phyloP scores from a whole-genome alignment of 1,284 basidiomycete genomes.

The Cryptococcus wingfieldii region DNA sequence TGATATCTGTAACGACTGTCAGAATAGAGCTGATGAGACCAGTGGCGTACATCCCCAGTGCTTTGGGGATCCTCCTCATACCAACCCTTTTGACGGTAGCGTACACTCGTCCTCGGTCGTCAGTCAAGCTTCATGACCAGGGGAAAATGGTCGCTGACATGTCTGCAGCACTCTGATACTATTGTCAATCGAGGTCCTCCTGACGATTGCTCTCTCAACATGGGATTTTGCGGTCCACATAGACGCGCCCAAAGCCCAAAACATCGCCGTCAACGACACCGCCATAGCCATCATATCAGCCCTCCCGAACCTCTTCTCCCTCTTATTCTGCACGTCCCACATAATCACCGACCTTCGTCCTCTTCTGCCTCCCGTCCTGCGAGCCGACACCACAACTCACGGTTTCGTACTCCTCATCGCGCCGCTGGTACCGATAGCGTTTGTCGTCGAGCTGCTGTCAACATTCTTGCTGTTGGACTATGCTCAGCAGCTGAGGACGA shows the following conservation, averaged over 20 bases:
- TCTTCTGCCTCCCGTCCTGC: constrained; percentile 4
- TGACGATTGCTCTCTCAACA: constrained; percentile 8
- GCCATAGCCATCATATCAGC: constrained; percentile 17
- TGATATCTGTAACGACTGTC: not conserved
- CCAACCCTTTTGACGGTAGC: not conserved
- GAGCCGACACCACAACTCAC: not conserved
- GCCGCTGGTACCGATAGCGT: constrained; percentile 18
- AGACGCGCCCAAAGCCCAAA: not conserved
- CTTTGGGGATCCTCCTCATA: not conserved
- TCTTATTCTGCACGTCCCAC: constrained; percentile 15
- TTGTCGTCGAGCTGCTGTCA: constrained; percentile 14
- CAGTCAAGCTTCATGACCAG: not conserved
- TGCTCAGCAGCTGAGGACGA: not conserved
- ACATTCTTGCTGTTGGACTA: constrained; percentile 12
- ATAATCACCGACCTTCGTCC: constrained; percentile 14
- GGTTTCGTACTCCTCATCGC: constrained; percentile 8
- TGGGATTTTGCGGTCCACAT: constrained; percentile 19
- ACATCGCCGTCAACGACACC: constrained; percentile 11
- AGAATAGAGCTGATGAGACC: not conserved
- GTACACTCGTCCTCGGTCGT: not conserved
- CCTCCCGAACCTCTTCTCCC: constrained; percentile 14
- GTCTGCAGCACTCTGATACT: constrained; percentile 13
- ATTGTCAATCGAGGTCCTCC: constrained; percentile 16
- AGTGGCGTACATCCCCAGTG: not conserved
- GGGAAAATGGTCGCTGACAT: not conserved